Percentiles rank a stretch among this genome's conserved stretches.
phyloP scores from a whole-genome alignment of 176 grass and related monocot species.

The Zea mays region DNA sequence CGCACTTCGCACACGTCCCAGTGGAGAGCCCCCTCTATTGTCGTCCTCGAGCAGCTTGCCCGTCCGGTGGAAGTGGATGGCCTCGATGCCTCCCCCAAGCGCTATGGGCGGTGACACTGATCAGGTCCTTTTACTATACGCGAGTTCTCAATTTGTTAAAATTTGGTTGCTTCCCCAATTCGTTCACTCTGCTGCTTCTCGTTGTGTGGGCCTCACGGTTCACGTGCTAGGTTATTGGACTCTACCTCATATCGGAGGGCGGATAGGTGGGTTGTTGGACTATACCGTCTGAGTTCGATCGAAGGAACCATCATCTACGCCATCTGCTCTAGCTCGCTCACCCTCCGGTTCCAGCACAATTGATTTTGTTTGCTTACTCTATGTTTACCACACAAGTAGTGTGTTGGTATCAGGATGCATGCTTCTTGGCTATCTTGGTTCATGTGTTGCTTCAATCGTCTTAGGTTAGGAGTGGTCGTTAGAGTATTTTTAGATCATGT shows the following conservation, averaged over 20 bases:
- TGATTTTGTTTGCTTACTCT: neutral
- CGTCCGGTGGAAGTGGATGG: slow-evolving; percentile 26
- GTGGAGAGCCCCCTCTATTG: neutral
- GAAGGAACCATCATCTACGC: neutral
- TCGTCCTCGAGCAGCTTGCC: neutral
- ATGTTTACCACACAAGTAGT: neutral
- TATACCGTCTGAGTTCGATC: neutral
- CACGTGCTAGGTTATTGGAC: neutral
- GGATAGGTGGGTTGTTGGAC: neutral
- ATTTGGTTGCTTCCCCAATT: neutral
- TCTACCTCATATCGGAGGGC: neutral
- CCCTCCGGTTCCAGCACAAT: neutral
- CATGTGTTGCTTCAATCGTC: neutral
- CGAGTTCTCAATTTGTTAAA: neutral
- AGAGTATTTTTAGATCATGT: neutral
- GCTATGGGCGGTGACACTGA: slow-evolving; percentile 27
- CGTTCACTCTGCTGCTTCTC: neutral
- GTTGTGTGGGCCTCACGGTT: neutral
- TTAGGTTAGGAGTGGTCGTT: neutral
- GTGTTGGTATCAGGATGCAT: neutral
- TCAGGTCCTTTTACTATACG: slow-evolving; percentile 37
- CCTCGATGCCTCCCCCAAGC: slow-evolving; percentile 28
- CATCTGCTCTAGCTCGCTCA: neutral
- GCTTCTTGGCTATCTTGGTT: neutral
- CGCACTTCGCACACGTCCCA: neutral